These are phyloP conservation scores for Candida khao-thaluensis DNA, from an alignment of 805 yeast species.

Conservation along the genomic window DNA sequence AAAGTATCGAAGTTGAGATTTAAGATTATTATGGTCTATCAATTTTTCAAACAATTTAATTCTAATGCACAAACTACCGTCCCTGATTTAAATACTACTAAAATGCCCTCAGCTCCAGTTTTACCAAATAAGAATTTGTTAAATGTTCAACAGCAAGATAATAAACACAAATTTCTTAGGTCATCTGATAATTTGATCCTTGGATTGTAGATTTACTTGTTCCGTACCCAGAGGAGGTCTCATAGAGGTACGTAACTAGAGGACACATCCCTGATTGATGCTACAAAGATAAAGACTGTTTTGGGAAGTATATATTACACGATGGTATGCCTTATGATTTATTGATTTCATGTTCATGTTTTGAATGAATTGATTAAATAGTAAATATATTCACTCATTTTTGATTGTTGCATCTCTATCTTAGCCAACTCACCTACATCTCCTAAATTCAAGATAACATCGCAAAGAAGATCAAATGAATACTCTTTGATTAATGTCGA, in stretches of 20 bases:
- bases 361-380: background rate
- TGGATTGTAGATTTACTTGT: conserved; percentile 20
- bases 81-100: background rate
- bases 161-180: conserved; percentile 13
- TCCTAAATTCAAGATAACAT: conserved; percentile 7
- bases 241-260: no score
- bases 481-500: conserved; percentile 1
- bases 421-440: conserved; percentile 3
- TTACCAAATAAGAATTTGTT: conserved; percentile 12
- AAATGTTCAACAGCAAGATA: conserved; percentile 13
- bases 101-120: background rate
- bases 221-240: no score
- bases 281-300: no score
- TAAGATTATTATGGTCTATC: conserved; percentile 12
- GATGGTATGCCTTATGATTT: no score
- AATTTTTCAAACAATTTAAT: conserved; percentile 12
- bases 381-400: conserved; percentile 5
- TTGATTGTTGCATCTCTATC: conserved; percentile 4
- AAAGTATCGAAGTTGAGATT: background rate
- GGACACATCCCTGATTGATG: no score
- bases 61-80: conserved; percentile 2
- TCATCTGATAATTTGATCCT: conserved; percentile 24
- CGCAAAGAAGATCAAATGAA: conserved; percentile 9
- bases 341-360: background rate
- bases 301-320: no score